Evolutionary conservation across 192 early-diverging fungal genomes (phyloP), one percentile per base, ranked within the genome.

Genomic region (Backusella morwellensis): DNA sequence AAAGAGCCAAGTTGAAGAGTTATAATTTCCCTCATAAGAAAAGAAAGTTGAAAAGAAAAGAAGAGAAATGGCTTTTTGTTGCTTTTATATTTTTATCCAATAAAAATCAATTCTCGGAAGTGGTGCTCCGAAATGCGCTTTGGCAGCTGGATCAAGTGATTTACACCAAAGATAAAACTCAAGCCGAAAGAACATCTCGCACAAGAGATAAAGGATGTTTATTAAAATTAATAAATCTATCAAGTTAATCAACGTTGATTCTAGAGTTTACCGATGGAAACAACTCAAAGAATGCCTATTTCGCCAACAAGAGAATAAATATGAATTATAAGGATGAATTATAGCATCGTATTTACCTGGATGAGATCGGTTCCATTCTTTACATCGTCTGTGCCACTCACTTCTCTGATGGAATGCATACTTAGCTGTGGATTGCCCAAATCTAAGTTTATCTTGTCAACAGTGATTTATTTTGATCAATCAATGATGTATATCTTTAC

Each of bases 401-500:
- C 89, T 84, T 99, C 98, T 68, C 98, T 94, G 81, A 97, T 93
- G 67, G 95, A 97, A 86, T 99, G 98, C 98, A 99, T 99, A 77
- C 93, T 93, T 75, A 98, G 81, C 82, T 99, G 95, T 35, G 98
- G 92, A 80, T 96, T 97, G 35, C 98, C 98, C 32, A 99, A 92
- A 86, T 99, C 96, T 86, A 74, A 38, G 17, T 42, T 66, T 35
- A 44, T 40, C 8, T 40, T 40, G 11, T 40, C 11, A 40, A 9
- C 38, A 12, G 9, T 3, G 38, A 40, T 40, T 9, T 38, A 40
- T 4, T 7, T 32, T 3, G 23, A 26, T 0, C 17, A n/a, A 44
- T 26, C 50, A 44, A 44, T 44, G 2, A 50, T n/a, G n/a, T 67
- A 74, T 74, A 1, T 40, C 6, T 29, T 32, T 90, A 92, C 93